Conservation (phyloP, 1,139 yeast genomes). For the Kurtzmaniella quercitrusa region DNA sequence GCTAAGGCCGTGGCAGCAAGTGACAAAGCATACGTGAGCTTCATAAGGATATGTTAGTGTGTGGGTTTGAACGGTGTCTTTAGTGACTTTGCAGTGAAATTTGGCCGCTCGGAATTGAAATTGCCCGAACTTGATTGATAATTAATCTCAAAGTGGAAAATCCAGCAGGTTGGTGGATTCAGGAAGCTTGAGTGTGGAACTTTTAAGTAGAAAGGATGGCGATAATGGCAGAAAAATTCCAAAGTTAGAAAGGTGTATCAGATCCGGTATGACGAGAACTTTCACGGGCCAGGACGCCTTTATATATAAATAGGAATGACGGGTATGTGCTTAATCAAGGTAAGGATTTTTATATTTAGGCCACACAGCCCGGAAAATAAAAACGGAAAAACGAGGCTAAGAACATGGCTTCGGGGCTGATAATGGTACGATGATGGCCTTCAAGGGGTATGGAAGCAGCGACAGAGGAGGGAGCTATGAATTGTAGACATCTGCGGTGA, state of each 20-base stretch:
- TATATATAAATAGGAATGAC: neutral
- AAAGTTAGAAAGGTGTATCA: no score
- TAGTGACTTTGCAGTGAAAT: no score
- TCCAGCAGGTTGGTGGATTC: no score
- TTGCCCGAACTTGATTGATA: neutral
- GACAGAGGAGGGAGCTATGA: no score
- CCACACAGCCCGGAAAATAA: neutral
- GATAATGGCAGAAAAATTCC: no score
- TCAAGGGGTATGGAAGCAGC: no score
- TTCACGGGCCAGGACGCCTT: neutral
- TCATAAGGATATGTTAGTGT: no score
- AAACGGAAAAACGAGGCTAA: neutral
- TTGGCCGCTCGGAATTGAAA: neutral
- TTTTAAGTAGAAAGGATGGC: no score
- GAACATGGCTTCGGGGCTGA: neutral
- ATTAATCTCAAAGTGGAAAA: neutral
- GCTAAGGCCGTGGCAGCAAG: constrained; percentile 3
- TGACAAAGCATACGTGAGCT: neutral
- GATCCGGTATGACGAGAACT: no score
- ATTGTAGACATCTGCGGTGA: no score
- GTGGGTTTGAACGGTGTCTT: no score
- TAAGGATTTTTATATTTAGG: neutral
- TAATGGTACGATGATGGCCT: neutral
- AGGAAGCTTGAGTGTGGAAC: no score
- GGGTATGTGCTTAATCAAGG: neutral